phyloP scores from a whole-genome alignment of 352 stramenopile species.

The Phytophthora multivora region DNA sequence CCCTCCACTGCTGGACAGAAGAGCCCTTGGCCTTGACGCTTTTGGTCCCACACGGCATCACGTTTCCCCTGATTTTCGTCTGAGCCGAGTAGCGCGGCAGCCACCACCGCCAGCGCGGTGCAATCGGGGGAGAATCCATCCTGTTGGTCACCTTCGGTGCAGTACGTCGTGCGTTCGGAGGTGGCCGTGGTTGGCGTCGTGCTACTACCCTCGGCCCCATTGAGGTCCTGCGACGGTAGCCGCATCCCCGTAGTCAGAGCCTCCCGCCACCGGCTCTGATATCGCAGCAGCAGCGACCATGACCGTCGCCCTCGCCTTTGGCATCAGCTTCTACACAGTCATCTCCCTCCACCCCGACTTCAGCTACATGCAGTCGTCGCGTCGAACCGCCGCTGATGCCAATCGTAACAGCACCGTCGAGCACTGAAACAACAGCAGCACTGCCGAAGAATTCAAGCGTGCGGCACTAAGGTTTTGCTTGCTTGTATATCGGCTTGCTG shows the following conservation, averaged over 20 bases:
- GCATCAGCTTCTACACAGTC: constrained; percentile 3
- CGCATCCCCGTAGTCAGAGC: constrained; percentile 12
- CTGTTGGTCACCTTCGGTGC: constrained; percentile 3
- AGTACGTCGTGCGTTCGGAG: not conserved
- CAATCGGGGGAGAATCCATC: constrained; percentile 2
- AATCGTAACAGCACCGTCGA: constrained; percentile 7
- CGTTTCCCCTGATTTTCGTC: constrained; percentile 9
- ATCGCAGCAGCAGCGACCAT: constrained; percentile 2
- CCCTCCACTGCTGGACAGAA: constrained; percentile 12
- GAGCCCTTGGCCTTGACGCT: constrained; percentile 10
- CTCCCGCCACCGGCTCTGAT: not conserved
- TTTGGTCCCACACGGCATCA: constrained; percentile 18
- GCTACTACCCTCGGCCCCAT: constrained; percentile 12
- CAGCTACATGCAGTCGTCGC: constrained; percentile 22
- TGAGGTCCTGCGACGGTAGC: constrained; percentile 1
- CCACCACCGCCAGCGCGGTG: not conserved
- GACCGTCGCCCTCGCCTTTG: not conserved
- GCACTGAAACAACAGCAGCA: constrained; percentile 9
- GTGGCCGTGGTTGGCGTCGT: constrained; percentile 6
- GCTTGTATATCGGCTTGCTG: not conserved
- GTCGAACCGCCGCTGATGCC: constrained; percentile 12
- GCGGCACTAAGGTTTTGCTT: not conserved
- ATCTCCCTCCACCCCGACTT: constrained; percentile 13
- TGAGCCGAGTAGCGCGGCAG: not conserved
- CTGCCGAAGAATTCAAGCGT: not conserved